A percentile compares a stretch with the other conserved stretches of the same genome.
Conservation (phyloP, 306 rosid genomes). For the Inga oerstediana region DNA sequence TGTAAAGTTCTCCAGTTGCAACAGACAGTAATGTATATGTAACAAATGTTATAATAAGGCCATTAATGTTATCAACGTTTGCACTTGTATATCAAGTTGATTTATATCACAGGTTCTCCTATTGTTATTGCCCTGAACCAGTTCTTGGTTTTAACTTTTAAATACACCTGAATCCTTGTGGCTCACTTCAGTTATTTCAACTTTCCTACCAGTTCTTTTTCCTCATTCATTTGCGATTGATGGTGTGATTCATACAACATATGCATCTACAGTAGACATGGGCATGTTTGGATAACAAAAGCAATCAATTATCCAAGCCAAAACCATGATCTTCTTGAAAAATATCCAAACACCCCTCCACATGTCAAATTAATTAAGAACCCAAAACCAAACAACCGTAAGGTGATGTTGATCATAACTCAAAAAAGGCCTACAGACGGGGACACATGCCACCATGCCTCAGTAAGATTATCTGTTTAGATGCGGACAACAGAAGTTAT, state of each 20-base stretch:
- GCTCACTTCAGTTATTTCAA: neutral
- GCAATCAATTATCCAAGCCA: too few species aligned
- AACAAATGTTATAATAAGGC: neutral
- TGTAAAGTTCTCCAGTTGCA: neutral
- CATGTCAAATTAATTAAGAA: too few species aligned
- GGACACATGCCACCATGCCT: constrained; percentile 11
- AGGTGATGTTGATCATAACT: neutral
- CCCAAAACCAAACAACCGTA: too few species aligned
- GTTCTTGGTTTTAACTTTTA: constrained; percentile 13
- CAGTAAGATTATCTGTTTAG: neutral
- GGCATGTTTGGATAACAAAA: too few species aligned
- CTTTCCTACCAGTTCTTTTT: neutral
- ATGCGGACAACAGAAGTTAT: neutral
- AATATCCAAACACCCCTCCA: too few species aligned
- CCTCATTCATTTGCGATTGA: neutral
- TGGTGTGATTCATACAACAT: neutral
- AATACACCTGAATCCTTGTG: neutral
- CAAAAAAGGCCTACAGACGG: neutral
- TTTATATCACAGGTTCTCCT: constrained; percentile 24
- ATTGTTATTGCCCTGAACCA: constrained; percentile 16
- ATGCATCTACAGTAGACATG: constrained; percentile 14
- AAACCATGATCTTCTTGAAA: too few species aligned
- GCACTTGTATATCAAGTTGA: constrained; percentile 9
- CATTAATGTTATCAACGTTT: neutral
- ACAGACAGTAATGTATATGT: constrained; percentile 18